Conservation (phyloP, 2,329 filamentous ascomycete genomes). For the Claviceps sp. region DNA sequence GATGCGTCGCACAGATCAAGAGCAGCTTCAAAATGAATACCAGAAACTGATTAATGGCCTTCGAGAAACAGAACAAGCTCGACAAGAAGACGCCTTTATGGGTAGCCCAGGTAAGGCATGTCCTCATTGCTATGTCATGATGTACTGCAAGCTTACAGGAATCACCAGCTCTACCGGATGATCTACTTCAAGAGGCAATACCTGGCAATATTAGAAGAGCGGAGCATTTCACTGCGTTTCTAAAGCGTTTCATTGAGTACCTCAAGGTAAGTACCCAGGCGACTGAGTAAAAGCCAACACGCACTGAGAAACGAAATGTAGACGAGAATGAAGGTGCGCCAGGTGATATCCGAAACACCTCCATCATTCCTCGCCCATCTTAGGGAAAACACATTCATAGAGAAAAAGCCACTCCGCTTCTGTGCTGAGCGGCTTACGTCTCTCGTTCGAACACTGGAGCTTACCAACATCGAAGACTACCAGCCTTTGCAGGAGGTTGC, state of each 20-base stretch:
- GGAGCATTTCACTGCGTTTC: constrained; percentile 88
- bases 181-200: constrained; percentile 87
- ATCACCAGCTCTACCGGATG: constrained; percentile 67
- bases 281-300: not conserved
- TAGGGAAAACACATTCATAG: constrained; percentile 93
- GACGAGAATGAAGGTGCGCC: constrained; percentile 95
- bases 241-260: constrained; percentile 96
- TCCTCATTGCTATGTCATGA: not conserved
- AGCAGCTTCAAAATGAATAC: constrained; percentile 91
- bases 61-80: constrained; percentile 73
- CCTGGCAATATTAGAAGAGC: constrained; percentile 92
- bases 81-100: constrained; percentile 94
- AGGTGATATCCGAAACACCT: constrained; percentile 94
- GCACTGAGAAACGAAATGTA: constrained; percentile 18
- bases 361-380: constrained; percentile 86
- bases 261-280: constrained; percentile 44
- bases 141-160: constrained; percentile 9
- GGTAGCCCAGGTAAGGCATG: constrained; percentile 55
- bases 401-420: constrained; percentile 87
- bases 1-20: constrained; percentile 90
- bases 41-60: constrained; percentile 88
- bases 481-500: constrained; percentile 94
- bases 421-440: constrained; percentile 92
- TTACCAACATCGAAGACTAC: constrained; percentile 97
- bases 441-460: constrained; percentile 82